Conservation (phyloP, 495 filamentous ascomycete genomes). For the Cudoniella acicularis region DNA sequence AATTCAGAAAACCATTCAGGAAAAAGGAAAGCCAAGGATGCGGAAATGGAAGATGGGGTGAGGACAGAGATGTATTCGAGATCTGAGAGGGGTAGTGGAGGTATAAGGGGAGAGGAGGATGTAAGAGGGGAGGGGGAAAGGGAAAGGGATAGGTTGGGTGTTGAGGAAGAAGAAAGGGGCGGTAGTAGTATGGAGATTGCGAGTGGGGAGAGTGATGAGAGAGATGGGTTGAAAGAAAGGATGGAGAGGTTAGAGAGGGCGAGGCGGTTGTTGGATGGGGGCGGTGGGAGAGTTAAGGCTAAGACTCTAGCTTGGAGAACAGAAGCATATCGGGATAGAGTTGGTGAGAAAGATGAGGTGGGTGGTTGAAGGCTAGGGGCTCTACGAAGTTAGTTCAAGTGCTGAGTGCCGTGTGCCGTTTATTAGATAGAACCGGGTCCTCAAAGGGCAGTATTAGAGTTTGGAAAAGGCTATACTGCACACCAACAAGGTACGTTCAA, state of each 20-base stretch:
- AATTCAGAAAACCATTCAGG: background rate
- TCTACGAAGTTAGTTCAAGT: too few species aligned
- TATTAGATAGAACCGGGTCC: background rate
- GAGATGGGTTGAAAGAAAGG: slow-evolving; percentile 8
- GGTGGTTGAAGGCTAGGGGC: background rate
- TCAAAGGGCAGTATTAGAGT: background rate
- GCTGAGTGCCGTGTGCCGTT: too few species aligned
- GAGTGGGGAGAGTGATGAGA: slow-evolving; percentile 11
- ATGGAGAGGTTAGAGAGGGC: slow-evolving; percentile 16
- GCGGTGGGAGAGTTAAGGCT: background rate
- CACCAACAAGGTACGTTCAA: background rate
- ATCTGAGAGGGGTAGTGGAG: too few species aligned
- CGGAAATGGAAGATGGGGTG: background rate
- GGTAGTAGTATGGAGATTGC: slow-evolving; percentile 12
- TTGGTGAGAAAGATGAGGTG: too few species aligned
- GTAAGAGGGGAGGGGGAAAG: background rate
- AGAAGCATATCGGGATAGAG: too few species aligned
- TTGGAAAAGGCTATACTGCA: background rate
- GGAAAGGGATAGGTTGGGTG: background rate
- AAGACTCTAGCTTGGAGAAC: background rate
- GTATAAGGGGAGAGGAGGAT: too few species aligned
- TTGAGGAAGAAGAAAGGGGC: background rate
- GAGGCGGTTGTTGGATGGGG: slow-evolving; percentile 11
- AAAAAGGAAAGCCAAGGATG: background rate
- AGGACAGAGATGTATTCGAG: slow-evolving; percentile 14